A percentile compares a stretch with the other conserved stretches of the same genome.
Evolutionary conservation across 306 rosid genomes (phyloP).

Genomic region (Quercus ilex): DNA sequence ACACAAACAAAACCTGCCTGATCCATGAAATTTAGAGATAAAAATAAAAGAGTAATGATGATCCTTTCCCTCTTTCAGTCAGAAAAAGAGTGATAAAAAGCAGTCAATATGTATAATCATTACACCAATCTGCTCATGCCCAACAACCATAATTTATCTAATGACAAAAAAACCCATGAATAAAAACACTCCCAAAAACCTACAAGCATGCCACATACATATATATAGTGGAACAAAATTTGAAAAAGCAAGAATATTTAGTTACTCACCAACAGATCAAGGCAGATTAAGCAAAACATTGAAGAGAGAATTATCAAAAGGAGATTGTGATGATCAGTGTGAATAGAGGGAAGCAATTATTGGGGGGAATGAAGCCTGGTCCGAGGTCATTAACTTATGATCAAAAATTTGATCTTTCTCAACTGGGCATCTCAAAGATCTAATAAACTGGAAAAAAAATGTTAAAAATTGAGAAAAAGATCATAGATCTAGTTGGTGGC

Average conservation of each 20-base stretch:
- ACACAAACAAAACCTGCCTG: constrained; percentile 12
- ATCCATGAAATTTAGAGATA: constrained; percentile 34
- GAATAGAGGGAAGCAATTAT: constrained; percentile 41
- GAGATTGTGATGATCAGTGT: not conserved
- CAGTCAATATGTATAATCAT: constrained; percentile 51
- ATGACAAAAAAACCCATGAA: not conserved
- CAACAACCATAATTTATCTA: constrained; percentile 15
- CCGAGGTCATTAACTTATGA: constrained; percentile 41
- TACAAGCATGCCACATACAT: not conserved
- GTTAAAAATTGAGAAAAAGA: constrained; percentile 3
- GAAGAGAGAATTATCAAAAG: not conserved
- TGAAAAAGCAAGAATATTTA: not conserved
- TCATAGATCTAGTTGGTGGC: constrained; percentile 34
- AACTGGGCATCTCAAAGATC: constrained; percentile 4
- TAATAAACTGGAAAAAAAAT: not conserved
- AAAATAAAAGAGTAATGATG: constrained; percentile 36
- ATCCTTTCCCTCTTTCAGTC: constrained; percentile 32
- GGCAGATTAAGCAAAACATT: not conserved
- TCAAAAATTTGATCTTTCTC: constrained; percentile 8
- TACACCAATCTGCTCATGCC: constrained; percentile 50
- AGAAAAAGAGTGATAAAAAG: constrained; percentile 17
- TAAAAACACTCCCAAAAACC: not conserved
- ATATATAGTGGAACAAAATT: not conserved
- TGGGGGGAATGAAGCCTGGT: constrained; percentile 81
- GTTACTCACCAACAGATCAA: constrained; percentile 8